Evolutionary conservation across 2,329 filamentous ascomycete species (phyloP).

Genomic region (Daldinia sp.): DNA sequence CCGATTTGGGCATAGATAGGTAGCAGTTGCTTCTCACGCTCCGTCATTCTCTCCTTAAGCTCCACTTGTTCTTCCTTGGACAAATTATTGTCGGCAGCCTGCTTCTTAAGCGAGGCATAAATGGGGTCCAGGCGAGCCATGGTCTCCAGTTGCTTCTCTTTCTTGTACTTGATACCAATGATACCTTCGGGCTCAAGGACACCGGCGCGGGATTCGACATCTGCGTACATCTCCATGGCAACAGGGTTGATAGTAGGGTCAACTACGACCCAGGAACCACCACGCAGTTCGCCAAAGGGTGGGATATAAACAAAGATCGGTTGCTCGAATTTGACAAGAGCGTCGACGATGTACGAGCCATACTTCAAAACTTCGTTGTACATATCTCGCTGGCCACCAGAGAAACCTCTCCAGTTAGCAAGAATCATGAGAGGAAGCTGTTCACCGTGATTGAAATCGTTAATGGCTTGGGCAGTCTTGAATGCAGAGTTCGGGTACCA

Average conservation of each 20-base stretch:
- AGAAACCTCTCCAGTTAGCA: constrained; percentile 99
- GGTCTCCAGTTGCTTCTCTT: constrained; percentile 95
- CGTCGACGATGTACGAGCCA: constrained; percentile 98
- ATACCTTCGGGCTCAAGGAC: constrained; percentile 98
- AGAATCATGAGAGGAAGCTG: constrained; percentile 98
- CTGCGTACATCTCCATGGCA: constrained; percentile 99
- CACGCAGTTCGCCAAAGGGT: constrained; percentile 93
- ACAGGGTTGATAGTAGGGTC: constrained; percentile 97
- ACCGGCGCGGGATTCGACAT: constrained; percentile 93
- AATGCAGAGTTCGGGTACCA: constrained; percentile 99
- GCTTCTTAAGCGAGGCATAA: constrained; percentile 85
- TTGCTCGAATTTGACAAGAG: constrained; percentile 97
- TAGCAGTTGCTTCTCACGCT: constrained; percentile 86
- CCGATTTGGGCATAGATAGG: constrained; percentile 95
- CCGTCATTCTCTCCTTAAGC: constrained; percentile 84
- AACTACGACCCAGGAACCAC: constrained; percentile 99
- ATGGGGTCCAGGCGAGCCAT: constrained; percentile 91
- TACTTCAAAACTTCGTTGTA: constrained; percentile 99
- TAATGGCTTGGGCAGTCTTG: constrained; percentile 99
- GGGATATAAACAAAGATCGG: constrained; percentile 99
- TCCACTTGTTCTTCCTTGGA: constrained; percentile 76
- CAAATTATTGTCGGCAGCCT: constrained; percentile 72
- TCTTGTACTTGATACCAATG: constrained; percentile 97
- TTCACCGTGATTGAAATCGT: constrained; percentile 98
- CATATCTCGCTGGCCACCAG: constrained; percentile 98